Evolutionary conservation across 495 filamentous ascomycete genomes (phyloP).

Genomic region (Pyrenula aspistea): DNA sequence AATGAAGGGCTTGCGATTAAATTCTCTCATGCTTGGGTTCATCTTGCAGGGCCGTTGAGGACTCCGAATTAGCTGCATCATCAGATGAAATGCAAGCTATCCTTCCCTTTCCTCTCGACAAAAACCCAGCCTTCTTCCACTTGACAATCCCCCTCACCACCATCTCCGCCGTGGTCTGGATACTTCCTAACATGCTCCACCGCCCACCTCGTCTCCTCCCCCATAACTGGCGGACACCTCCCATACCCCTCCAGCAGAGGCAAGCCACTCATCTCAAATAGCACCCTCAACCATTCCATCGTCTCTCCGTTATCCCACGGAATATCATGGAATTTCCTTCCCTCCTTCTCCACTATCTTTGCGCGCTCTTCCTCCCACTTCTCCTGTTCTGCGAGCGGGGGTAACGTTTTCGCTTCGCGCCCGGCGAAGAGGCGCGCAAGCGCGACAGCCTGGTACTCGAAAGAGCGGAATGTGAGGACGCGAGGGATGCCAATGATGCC

Average conservation of each 20-base stretch:
- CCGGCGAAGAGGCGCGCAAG: slow-evolving; percentile 30
- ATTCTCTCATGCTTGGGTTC: no score
- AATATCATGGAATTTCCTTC: slow-evolving; percentile 34
- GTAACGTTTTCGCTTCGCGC: slow-evolving; percentile 18
- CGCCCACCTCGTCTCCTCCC: slow-evolving; percentile 28
- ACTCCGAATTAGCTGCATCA: no score
- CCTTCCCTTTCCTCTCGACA: not conserved
- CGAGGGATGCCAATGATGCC: slow-evolving; percentile 30
- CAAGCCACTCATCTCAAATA: slow-evolving; percentile 31
- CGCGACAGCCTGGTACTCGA: slow-evolving; percentile 39
- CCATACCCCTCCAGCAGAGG: slow-evolving; percentile 27
- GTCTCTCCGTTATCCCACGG: slow-evolving; percentile 33
- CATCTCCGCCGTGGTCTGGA: slow-evolving; percentile 24
- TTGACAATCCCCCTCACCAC: not conserved
- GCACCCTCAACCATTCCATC: slow-evolving; percentile 20
- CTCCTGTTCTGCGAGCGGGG: slow-evolving; percentile 18
- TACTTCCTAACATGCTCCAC: slow-evolving; percentile 36
- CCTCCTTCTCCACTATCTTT: slow-evolving; percentile 9
- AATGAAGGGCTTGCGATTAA: no score
- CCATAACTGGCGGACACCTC: slow-evolving; percentile 28
- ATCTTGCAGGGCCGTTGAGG: no score
- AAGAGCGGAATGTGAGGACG: slow-evolving; percentile 32
- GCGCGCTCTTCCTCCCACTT: slow-evolving; percentile 24
- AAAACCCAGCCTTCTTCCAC: not conserved
- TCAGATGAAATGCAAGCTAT: not conserved